Base-by-base conservation (phyloP, 2,329 filamentous ascomycete genomes). In the Xylariaceae sp. region DNA sequence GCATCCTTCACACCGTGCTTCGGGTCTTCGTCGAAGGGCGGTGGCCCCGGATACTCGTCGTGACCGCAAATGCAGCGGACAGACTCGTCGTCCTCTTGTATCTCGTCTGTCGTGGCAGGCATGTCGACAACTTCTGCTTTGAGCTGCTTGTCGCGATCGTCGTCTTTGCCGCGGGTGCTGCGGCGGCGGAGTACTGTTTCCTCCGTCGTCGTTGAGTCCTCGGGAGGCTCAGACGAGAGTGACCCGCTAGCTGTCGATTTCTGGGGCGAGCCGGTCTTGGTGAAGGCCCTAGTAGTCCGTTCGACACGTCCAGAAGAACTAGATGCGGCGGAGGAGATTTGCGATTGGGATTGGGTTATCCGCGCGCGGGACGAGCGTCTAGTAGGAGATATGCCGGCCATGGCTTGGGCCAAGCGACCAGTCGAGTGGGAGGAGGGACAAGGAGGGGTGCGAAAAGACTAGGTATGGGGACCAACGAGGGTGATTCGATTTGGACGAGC, bases 61-160 rank as follows among this genome's bases (percentile, higher is more conserved):
- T 89, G 87, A 68, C 92, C 92, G 76, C 94, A 99, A 65, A 99
- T 88, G 77, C 94, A 99, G 67, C 94, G 87, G 71, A 96, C 96
- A 58, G 94, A 86, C 78, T 97, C 94, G 71, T 97, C 92, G 73
- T 97, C 91, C 70, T 89, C 89, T 61, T 90, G 89, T 53, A 88
- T 82, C 58, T 91, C 87, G 64, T 87, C 88, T 73, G 87, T 85
- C 49, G 72, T 61, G 55, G 65, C 63, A 47, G 66, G 73, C 79
- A 84, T 84, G 51, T 80, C 78, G 64, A 75, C 71, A 39, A 73
- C 71, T 60, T 82, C 80, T 30, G 70, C 70, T 44, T 76, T 74
- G 44, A 71, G 66, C 13, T 70, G 65, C 61, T 78, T 80, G 56
- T 83, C 80, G 62, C 73, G 74, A 4, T 82, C 87, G 72, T 90